A percentile compares a stretch with the other conserved stretches of the same genome.
These are phyloP conservation scores for Cyberlindnera maritima DNA, from an alignment of 805 yeast species.

Conservation along the genomic window DNA sequence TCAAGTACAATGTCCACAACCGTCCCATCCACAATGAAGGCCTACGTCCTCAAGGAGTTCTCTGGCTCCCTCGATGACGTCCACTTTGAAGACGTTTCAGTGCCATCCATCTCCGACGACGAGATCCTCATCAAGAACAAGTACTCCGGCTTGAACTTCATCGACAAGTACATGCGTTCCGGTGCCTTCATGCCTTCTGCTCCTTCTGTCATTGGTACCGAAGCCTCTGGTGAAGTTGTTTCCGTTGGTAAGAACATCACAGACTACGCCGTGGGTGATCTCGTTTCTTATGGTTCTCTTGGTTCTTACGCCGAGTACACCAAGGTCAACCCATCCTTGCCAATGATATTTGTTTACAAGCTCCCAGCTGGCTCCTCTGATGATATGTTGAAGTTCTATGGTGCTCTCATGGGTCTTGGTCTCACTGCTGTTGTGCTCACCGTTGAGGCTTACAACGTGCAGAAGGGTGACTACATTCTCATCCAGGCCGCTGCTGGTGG, in stretches of 20 bases:
- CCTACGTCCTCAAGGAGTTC: slow-evolving; percentile 47
- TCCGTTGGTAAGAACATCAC: slow-evolving; percentile 59
- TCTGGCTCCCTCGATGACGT: slow-evolving; percentile 43
- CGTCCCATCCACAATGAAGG: slow-evolving; percentile 58
- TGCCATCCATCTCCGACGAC: slow-evolving; percentile 52
- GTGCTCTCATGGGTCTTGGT: slow-evolving; percentile 66
- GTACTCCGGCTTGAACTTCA: slow-evolving; percentile 78
- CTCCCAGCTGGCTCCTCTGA: slow-evolving; percentile 36
- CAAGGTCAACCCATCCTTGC: slow-evolving; percentile 37
- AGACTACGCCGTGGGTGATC: slow-evolving; percentile 62
- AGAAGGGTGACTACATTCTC: slow-evolving; percentile 68
- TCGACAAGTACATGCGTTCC: slow-evolving; percentile 77
- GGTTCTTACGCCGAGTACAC: slow-evolving; percentile 75
- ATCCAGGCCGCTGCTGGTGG: slow-evolving; percentile 98
- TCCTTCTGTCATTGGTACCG: slow-evolving; percentile 73
- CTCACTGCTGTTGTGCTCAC: slow-evolving; percentile 75
- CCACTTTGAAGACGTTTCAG: slow-evolving; percentile 50
- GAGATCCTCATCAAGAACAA: slow-evolving; percentile 71
- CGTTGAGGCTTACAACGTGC: slow-evolving; percentile 60
- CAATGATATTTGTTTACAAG: background rate
- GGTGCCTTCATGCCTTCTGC: slow-evolving; percentile 64
- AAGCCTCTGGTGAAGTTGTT: slow-evolving; percentile 68
- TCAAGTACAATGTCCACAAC: slow-evolving; percentile 19
- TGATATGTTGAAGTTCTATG: slow-evolving; percentile 50
- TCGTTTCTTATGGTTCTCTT: slow-evolving; percentile 53